Percentiles rank a stretch among this genome's conserved stretches.
These are phyloP conservation scores for Scleroderma bovista DNA, from an alignment of 768 basidiomycete genomes.

Conservation along the genomic window DNA sequence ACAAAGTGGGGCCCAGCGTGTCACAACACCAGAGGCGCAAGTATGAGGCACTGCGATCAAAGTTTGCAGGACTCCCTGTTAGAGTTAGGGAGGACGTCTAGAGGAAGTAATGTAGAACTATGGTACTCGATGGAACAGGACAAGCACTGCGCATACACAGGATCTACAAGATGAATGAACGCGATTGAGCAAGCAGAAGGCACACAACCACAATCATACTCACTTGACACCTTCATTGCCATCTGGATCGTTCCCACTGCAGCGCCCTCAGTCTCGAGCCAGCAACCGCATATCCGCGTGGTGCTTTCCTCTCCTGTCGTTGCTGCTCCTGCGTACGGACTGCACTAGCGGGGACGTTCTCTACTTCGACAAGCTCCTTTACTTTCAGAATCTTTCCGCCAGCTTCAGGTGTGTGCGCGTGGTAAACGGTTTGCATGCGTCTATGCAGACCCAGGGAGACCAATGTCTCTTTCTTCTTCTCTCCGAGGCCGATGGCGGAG, in stretches of 20 bases:
- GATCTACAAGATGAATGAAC: background rate
- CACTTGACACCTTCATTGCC: background rate
- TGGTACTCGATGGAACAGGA: background rate
- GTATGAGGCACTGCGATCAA: slow-evolving; percentile 76
- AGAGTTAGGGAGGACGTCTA: slow-evolving; percentile 33
- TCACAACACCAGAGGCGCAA: slow-evolving; percentile 70
- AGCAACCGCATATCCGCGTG: slow-evolving; percentile 60
- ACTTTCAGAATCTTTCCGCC: slow-evolving; percentile 85
- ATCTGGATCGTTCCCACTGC: background rate
- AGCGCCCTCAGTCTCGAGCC: slow-evolving; percentile 24
- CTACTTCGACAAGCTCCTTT: slow-evolving; percentile 87
- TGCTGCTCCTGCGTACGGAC: slow-evolving; percentile 71
- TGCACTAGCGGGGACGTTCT: slow-evolving; percentile 66
- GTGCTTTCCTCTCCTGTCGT: slow-evolving; percentile 57
- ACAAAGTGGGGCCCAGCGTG: slow-evolving; percentile 86
- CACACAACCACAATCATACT: background rate
- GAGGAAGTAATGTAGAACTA: slow-evolving; percentile 12
- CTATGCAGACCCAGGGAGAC: slow-evolving; percentile 79
- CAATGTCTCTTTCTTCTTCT: slow-evolving; percentile 66
- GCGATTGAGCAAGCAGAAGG: too few species aligned
- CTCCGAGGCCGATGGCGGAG: slow-evolving; percentile 79
- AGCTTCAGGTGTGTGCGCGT: slow-evolving; percentile 61
- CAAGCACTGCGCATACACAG: background rate
- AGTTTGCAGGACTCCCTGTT: slow-evolving; percentile 77
- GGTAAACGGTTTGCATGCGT: slow-evolving; percentile 81